phyloP scores from a whole-genome alignment of 129 eudicot genomes.

The Arctium minus region DNA sequence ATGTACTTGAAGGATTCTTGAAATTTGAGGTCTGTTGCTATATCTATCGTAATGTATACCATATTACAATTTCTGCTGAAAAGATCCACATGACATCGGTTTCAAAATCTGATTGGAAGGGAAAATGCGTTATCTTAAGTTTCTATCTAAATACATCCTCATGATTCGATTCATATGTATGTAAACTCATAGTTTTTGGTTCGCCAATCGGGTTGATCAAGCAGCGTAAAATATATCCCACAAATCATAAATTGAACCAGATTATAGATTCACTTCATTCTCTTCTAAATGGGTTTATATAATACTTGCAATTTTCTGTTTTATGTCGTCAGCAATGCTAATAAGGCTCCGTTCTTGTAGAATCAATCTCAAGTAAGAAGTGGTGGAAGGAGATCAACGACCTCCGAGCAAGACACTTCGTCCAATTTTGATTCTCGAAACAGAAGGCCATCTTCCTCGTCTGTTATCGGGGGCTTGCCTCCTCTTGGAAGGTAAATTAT shows the following conservation, averaged over 20 bases:
- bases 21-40: slow-evolving; percentile 65
- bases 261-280: background rate
- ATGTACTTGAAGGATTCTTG: slow-evolving; percentile 90
- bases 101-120: background rate
- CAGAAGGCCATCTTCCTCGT: slow-evolving; percentile 72
- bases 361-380: slow-evolving; percentile 68
- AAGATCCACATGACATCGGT: background rate
- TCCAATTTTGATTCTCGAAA: slow-evolving; percentile 53
- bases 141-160: no score
- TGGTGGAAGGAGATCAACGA: slow-evolving; percentile 62
- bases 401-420: slow-evolving; percentile 59
- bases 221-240: no score
- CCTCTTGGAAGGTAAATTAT: slow-evolving; percentile 77
- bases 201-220: no score
- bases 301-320: no score
- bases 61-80: background rate
- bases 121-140: background rate
- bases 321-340: background rate
- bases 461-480: slow-evolving; percentile 92
- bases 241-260: background rate
- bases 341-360: slow-evolving; percentile 36
- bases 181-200: no score
- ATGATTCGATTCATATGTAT: no score
- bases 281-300: no score
- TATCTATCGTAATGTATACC: background rate